Evolutionary conservation across 2,329 filamentous ascomycete species (phyloP).

Genomic region (Triangularia setosa): DNA sequence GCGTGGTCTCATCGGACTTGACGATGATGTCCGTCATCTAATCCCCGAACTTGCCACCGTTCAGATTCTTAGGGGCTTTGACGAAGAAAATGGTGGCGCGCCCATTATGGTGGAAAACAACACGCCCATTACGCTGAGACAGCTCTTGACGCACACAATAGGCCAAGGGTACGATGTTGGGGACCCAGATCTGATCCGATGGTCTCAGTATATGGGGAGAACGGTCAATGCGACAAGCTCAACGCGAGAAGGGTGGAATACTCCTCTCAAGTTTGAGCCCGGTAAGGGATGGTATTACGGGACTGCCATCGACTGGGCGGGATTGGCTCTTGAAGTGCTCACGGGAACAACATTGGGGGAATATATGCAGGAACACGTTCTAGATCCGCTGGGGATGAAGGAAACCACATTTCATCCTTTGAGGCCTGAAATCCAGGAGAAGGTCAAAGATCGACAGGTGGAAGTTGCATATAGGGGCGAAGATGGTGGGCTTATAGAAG

Average conservation of each 20-base stretch:
- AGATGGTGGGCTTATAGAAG: slow-evolving; percentile 11
- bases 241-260: slow-evolving; percentile 36
- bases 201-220: slow-evolving; percentile 36
- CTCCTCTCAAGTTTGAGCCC: slow-evolving; percentile 42
- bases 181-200: slow-evolving; percentile 38
- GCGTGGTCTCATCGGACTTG: slow-evolving; percentile 32
- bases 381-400: slow-evolving; percentile 27
- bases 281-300: slow-evolving; percentile 50
- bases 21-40: slow-evolving; percentile 34
- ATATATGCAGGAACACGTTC: slow-evolving; percentile 27
- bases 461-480: slow-evolving; percentile 17
- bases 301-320: slow-evolving; percentile 44
- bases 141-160: slow-evolving; percentile 47
- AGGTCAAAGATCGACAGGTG: slow-evolving; percentile 14
- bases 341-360: slow-evolving; percentile 35
- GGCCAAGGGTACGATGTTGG: slow-evolving; percentile 44
- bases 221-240: slow-evolving; percentile 31
- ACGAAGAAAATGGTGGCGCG: slow-evolving; percentile 27
- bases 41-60: slow-evolving; percentile 34
- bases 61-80: slow-evolving; percentile 37
- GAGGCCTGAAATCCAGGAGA: slow-evolving; percentile 1
- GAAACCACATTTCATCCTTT: slow-evolving; percentile 26
- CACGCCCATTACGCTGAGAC: slow-evolving; percentile 38
- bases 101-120: slow-evolving; percentile 38
- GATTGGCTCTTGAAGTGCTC: slow-evolving; percentile 39